Percentiles rank a stretch among this genome's conserved stretches.
phyloP scores from a whole-genome alignment of 2,329 filamentous ascomycete genomes.

The Sarocladium brachiariae region DNA sequence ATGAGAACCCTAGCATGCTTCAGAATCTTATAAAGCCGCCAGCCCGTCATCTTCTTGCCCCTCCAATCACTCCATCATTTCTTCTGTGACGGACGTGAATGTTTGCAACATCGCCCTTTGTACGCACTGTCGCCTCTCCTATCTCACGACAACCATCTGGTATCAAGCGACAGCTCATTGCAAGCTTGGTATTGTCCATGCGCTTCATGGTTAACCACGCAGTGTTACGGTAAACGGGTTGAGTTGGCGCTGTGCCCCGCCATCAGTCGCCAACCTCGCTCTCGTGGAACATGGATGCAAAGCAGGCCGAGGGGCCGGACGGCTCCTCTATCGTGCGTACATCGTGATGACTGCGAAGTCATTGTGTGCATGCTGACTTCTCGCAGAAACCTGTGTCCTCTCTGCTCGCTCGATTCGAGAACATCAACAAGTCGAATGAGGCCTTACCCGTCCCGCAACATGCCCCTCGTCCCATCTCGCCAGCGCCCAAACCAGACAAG shows the following conservation, averaged over 20 bases:
- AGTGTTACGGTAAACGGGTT: not conserved
- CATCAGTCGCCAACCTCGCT: not conserved
- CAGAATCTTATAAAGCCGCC: not conserved
- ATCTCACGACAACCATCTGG: too few relatives aligned
- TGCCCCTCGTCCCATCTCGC: slow-evolving; percentile 28
- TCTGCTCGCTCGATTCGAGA: slow-evolving; percentile 74
- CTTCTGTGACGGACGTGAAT: too few relatives aligned
- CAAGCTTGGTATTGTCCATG: not conserved
- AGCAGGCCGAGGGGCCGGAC: slow-evolving; percentile 54
- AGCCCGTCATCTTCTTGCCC: not conserved
- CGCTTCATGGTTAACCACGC: not conserved
- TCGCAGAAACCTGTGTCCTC: slow-evolving; percentile 75
- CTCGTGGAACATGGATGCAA: slow-evolving; percentile 22
- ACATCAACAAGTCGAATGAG: slow-evolving; percentile 38
- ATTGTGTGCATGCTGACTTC: not conserved
- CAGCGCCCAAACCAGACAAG: slow-evolving; percentile 36
- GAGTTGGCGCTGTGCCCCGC: slow-evolving; percentile 9
- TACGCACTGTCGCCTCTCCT: too few relatives aligned
- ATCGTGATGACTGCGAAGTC: slow-evolving; percentile 18
- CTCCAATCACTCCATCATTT: too few relatives aligned
- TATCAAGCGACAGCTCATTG: not conserved
- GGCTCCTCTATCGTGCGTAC: slow-evolving; percentile 65
- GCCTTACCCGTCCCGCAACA: slow-evolving; percentile 17
- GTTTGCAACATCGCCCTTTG: too few relatives aligned
- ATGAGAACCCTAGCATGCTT: not conserved